These are phyloP conservation scores for Stachybotrys elegans DNA, from an alignment of 2,329 filamentous ascomycete genomes.

Conservation along the genomic window DNA sequence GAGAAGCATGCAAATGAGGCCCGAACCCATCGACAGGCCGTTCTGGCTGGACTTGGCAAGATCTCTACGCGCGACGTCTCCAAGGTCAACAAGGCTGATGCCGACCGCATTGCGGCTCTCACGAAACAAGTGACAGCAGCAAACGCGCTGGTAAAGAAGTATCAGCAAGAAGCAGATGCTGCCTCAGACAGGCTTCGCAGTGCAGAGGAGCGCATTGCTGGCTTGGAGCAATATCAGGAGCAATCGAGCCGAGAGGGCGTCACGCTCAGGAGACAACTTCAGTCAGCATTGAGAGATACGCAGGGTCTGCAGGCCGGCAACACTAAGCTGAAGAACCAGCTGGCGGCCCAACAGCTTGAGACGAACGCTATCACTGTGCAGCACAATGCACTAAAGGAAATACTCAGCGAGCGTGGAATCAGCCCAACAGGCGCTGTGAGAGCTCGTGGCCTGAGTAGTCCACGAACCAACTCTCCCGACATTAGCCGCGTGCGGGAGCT, in stretches of 20 bases:
- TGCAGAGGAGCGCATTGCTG: slow-evolving; percentile 94
- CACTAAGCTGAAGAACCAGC: slow-evolving; percentile 73
- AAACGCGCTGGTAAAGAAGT: slow-evolving; percentile 76
- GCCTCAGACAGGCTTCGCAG: slow-evolving; percentile 85
- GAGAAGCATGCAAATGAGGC: slow-evolving; percentile 87
- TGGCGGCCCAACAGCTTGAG: slow-evolving; percentile 84
- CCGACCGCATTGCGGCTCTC: slow-evolving; percentile 66
- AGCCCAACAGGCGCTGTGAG: slow-evolving; percentile 69
- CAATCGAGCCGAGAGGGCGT: slow-evolving; percentile 93
- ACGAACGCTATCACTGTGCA: slow-evolving; percentile 91
- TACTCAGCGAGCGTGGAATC: slow-evolving; percentile 83
- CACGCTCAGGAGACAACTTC: slow-evolving; percentile 82
- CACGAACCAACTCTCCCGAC: slow-evolving; percentile 72
- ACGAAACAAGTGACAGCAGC: slow-evolving; percentile 76
- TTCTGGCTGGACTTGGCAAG: slow-evolving; percentile 78
- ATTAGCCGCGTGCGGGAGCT: slow-evolving; percentile 74
- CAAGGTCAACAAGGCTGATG: slow-evolving; percentile 41
- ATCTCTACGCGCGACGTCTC: slow-evolving; percentile 52
- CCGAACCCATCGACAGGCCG: slow-evolving; percentile 73
- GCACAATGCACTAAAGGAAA: slow-evolving; percentile 87
- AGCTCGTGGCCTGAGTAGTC: slow-evolving; percentile 66
- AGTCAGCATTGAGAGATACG: slow-evolving; percentile 75
- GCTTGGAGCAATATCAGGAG: slow-evolving; percentile 94
- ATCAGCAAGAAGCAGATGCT: slow-evolving; percentile 80
- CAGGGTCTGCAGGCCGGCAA: slow-evolving; percentile 78